phyloP scores from a whole-genome alignment of 352 stramenopile species.

The Pythium periplocum region DNA sequence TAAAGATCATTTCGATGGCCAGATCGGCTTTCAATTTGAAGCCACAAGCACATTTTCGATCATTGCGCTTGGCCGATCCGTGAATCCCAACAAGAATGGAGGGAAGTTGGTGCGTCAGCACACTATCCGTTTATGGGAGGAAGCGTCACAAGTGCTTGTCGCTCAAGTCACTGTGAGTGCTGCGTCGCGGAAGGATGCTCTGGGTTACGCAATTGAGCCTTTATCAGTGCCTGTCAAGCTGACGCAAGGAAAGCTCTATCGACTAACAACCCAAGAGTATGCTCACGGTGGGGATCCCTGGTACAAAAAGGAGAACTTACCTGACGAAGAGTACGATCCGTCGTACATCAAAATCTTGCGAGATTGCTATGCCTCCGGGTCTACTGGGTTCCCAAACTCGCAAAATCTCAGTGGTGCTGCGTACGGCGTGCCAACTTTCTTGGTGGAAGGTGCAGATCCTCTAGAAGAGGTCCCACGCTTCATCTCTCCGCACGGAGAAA shows the following conservation, averaged over 20 bases:
- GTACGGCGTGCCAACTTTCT: constrained; percentile 82
- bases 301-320: constrained; percentile 88
- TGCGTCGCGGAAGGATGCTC: constrained; percentile 54
- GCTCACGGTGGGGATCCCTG: constrained; percentile 83
- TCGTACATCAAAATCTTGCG: constrained; percentile 85
- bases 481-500: constrained; percentile 47
- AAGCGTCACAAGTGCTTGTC: constrained; percentile 63
- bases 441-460: constrained; percentile 73
- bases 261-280: constrained; percentile 83
- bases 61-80: constrained; percentile 72
- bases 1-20: constrained; percentile 87
- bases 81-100: constrained; percentile 61
- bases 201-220: constrained; percentile 75
- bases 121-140: constrained; percentile 79
- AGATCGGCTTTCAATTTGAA: constrained; percentile 89
- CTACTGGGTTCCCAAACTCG: constrained; percentile 75
- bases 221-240: constrained; percentile 48
- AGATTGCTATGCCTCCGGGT: constrained; percentile 83
- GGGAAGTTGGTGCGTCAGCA: constrained; percentile 67
- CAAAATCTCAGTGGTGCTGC: constrained; percentile 82
- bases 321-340: constrained; percentile 81
- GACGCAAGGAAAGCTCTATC: constrained; percentile 81
- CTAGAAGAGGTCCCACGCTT: constrained; percentile 58
- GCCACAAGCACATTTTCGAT: constrained; percentile 76
- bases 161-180: constrained; percentile 58